Evolutionary conservation across 2,329 filamentous ascomycete genomes (phyloP), one percentile per base, ranked within the genome.

Genomic region (Huntiella decipiens): DNA sequence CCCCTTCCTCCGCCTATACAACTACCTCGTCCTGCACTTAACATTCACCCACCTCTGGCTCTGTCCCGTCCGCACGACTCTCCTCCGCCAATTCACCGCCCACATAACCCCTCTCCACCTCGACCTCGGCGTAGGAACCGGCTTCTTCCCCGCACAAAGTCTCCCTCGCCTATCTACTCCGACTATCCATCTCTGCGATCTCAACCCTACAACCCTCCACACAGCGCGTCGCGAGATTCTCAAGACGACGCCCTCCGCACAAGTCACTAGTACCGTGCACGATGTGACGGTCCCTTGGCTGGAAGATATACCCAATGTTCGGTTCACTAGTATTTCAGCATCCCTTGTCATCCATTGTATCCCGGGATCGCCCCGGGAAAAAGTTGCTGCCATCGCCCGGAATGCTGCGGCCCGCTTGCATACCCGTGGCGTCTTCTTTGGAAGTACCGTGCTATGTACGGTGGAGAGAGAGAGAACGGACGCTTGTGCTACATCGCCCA

Each of bases 91-190:
- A 34, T 63, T 62, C 53, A 48, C 48, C 40, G 53, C 57, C 31
- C 53, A 60, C 50, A 57, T 63, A 46, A 57, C 59, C 4, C 41
- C 51, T n/a, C 52, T 54, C 19, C 63, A 64, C 46, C 57, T 65
- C 15, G 62, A 65, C 51, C 54, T 61, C 17, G 62, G 62, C 42
- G 61, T 63, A n/a, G 62, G 58, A 1, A 60, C 59, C 2, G 62
- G 61, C 8, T 65, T 57, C 50, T 63, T 61, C 42, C 61, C 60
- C 1, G 10, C 22, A 1, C 7, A 8, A 28, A 10, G 6, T 10
- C 22, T 28, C 22, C 22, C 22, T 2, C 3, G 17, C 1, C 17
- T 19, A 2, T 3, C 22, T 2, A 4, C 5, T 2, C 8, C 22
- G 1, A 28, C 8, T 1, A 28, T 28, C 6, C 22, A 28, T 7